phyloP scores from a whole-genome alignment of 208 protist species.

The Angomonas desouzai region DNA sequence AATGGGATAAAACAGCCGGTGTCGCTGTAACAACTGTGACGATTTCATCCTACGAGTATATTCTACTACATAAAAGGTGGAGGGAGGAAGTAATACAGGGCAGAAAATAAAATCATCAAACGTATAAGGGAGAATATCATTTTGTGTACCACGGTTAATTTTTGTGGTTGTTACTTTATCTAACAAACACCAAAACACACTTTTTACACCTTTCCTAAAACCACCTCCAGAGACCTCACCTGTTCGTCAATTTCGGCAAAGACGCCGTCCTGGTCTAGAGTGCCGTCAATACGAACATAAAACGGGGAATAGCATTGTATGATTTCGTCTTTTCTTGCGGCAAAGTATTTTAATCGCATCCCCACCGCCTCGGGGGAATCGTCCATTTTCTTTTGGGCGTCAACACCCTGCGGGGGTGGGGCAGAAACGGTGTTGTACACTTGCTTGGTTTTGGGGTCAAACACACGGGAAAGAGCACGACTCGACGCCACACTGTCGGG shows the following conservation, averaged over 20 bases:
- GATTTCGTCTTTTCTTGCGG: constrained; percentile 43
- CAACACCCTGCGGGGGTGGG: background rate
- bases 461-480: constrained; percentile 26
- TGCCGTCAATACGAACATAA: constrained; percentile 48
- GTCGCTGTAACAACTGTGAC: constrained; percentile 18
- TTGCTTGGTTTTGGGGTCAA: constrained; percentile 18
- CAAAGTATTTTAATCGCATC: constrained; percentile 39
- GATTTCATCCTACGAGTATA: background rate
- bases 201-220: background rate
- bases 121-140: no score
- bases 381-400: constrained; percentile 16
- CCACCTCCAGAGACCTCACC: constrained; percentile 28
- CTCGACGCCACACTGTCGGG: constrained; percentile 26
- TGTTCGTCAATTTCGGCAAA: constrained; percentile 50
- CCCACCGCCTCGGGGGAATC: constrained; percentile 31
- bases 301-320: constrained; percentile 51
- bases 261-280: constrained; percentile 26
- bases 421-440: background rate
- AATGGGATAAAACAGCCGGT: constrained; percentile 70
- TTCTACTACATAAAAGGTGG: background rate
- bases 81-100: constrained; percentile 9
- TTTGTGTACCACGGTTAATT: no score
- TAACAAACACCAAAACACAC: no score
- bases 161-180: no score
- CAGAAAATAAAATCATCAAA: no score